Percentiles rank a stretch among this genome's conserved stretches.
These are phyloP conservation scores for Trichosporon faecale DNA, from an alignment of 1,284 basidiomycete species.

Conservation along the genomic window DNA sequence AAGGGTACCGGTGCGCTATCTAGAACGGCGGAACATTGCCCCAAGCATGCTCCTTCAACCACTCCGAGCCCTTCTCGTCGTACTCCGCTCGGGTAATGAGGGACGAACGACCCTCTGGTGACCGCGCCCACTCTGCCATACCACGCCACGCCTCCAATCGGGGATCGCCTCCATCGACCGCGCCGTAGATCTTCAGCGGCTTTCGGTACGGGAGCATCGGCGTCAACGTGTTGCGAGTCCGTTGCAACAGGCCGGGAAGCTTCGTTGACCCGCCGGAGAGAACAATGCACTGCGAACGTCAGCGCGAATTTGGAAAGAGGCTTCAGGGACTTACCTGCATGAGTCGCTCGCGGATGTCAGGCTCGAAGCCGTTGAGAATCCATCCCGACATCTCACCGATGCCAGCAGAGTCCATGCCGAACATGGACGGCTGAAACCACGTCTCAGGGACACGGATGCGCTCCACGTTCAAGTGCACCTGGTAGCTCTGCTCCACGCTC, in stretches of 20 bases:
- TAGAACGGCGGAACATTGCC: constrained; percentile 47
- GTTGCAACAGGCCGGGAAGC: constrained; percentile 66
- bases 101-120: constrained; percentile 60
- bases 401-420: constrained; percentile 91
- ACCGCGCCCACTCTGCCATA: constrained; percentile 77
- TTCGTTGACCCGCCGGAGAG: constrained; percentile 78
- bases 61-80: constrained; percentile 84
- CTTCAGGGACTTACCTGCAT: constrained; percentile 53
- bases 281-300: constrained; percentile 70
- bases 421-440: constrained; percentile 89
- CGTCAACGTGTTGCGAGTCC: constrained; percentile 68
- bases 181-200: constrained; percentile 62
- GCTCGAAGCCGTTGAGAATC: constrained; percentile 75
- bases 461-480: constrained; percentile 91
- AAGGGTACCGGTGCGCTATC: not conserved
- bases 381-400: constrained; percentile 85
- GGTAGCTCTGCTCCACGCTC: constrained; percentile 61
- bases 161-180: constrained; percentile 57
- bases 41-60: constrained; percentile 57
- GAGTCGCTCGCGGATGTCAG: constrained; percentile 63
- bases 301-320: not conserved
- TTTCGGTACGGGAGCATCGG: constrained; percentile 79
- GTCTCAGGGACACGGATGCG: constrained; percentile 89
- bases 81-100: constrained; percentile 76
- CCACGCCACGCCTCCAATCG: constrained; percentile 83